Percentiles rank a stretch among this genome's conserved stretches.
phyloP scores from a whole-genome alignment of 139 green algal species.

The Nannochloris sp. region DNA sequence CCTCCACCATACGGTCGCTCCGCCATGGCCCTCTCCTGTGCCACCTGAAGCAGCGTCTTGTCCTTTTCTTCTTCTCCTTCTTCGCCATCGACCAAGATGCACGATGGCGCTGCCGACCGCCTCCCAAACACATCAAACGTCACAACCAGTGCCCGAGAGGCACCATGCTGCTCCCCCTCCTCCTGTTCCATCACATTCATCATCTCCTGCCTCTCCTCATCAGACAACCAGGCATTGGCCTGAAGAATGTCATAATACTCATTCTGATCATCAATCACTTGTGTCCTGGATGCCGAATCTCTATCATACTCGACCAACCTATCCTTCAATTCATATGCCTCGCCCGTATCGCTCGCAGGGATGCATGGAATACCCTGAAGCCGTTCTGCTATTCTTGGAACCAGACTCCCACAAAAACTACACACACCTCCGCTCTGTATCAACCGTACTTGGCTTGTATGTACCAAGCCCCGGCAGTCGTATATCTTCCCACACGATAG shows the following conservation, averaged over 20 bases:
- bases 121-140: constrained; percentile 80
- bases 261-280: constrained; percentile 85
- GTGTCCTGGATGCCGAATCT: constrained; percentile 67
- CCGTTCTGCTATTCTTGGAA: too few relatives aligned
- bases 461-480: constrained; percentile 43
- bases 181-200: constrained; percentile 33
- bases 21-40: not conserved
- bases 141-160: constrained; percentile 28
- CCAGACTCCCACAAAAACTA: constrained; percentile 47
- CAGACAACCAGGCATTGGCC: constrained; percentile 77
- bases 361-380: too few relatives aligned
- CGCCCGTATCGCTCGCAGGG: not conserved
- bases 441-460: constrained; percentile 21
- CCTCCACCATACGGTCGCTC: constrained; percentile 26
- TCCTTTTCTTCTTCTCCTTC: not conserved
- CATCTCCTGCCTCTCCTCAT: constrained; percentile 64
- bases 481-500: constrained; percentile 78
- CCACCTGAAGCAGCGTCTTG: constrained; percentile 5
- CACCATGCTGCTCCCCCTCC: constrained; percentile 47
- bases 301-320: constrained; percentile 64
- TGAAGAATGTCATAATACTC: constrained; percentile 91
- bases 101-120: constrained; percentile 2
- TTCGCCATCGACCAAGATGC: constrained; percentile 14
- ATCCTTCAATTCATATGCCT: not conserved
- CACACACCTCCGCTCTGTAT: constrained; percentile 50